phyloP scores from a whole-genome alignment of 2,329 filamentous ascomycete genomes.

The Colletotrichum paranaense region DNA sequence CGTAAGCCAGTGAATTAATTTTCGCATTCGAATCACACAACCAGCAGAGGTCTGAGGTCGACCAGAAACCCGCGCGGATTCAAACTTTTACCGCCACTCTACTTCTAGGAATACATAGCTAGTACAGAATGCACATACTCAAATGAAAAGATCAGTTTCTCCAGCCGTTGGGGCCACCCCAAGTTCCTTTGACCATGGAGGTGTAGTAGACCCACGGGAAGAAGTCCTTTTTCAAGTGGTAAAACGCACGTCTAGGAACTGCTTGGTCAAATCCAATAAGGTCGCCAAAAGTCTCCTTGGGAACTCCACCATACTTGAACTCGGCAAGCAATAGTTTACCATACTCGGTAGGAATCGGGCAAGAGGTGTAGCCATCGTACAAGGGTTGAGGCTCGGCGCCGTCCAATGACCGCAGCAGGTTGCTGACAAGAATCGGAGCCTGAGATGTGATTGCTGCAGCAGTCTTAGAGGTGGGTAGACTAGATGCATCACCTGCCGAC shows the following conservation, averaged over 20 bases:
- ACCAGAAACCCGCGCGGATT: not conserved
- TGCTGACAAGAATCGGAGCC: constrained; percentile 61
- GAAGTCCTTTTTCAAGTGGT: constrained; percentile 74
- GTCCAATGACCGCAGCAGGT: constrained; percentile 57
- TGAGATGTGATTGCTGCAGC: constrained; percentile 64
- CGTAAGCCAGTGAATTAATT: no score
- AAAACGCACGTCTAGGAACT: constrained; percentile 66
- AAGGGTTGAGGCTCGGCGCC: constrained; percentile 54
- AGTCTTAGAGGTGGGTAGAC: constrained; percentile 68
- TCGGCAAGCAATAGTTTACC: constrained; percentile 73
- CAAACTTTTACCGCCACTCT: not conserved
- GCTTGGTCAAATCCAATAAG: constrained; percentile 68
- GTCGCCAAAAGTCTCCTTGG: constrained; percentile 71
- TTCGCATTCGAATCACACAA: no score
- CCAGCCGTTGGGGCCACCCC: constrained; percentile 70
- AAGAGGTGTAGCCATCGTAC: constrained; percentile 68
- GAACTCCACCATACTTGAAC: constrained; percentile 72
- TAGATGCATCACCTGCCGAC: constrained; percentile 70
- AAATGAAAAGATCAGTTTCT: constrained; percentile 9
- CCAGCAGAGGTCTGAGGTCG: not conserved
- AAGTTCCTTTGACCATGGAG: constrained; percentile 70
- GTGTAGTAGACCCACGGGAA: constrained; percentile 75
- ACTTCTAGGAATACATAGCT: not conserved
- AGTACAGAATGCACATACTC: not conserved
- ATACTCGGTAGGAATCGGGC: constrained; percentile 65